Evolutionary conservation across 192 early-diverging fungal genomes (phyloP), one percentile per base, ranked within the genome.

Genomic region (Fimicolochytrium jonesii): DNA sequence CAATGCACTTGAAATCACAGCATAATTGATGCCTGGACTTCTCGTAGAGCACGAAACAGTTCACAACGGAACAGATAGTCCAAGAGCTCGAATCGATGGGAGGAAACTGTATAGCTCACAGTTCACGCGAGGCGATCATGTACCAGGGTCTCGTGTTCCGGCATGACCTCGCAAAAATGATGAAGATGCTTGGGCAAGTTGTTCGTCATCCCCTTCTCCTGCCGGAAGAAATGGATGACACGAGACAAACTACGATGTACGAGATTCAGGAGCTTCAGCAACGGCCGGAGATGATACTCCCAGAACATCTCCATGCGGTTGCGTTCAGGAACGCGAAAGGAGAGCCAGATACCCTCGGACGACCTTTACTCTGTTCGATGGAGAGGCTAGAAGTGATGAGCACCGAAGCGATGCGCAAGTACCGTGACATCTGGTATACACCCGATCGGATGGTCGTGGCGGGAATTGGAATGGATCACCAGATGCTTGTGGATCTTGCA

Each of bases 381-480:
- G 78, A 81, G 15, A 82, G 77, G 59, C 80, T 96, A 18, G 69
- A 79, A 31, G 57, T 51, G 0, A 87, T 93, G 61, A 88, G 86
- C 0, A 79, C 87, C 0, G 80, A 83, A 1, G 66, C 80, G 17
- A 81, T 98, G 35, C 80, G 75, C 33, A 53, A 75, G 6, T 98
- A 88, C 68, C 87, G 88, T 47, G 63, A 76, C 18, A 85, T 73
- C 10, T 95, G 93, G 94, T 94, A 88, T 70, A 81, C 86, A 6
- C 94, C 95, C 0, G 90, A 95, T 53, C 84, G 94, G 41, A 92
- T 98, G 47, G 92, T 94, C 2, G 77, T 98, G 15, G 88, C 90
- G 2, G 91, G 87, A 3, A 84, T 89, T 26, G 96, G 96, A 4
- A 82, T 90, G 37, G 82, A 86, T 25, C 96, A 98, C 60, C 86